These are phyloP conservation scores for Colletotrichum euphorbiae DNA, from an alignment of 2,329 filamentous ascomycete species.

Conservation along the genomic window DNA sequence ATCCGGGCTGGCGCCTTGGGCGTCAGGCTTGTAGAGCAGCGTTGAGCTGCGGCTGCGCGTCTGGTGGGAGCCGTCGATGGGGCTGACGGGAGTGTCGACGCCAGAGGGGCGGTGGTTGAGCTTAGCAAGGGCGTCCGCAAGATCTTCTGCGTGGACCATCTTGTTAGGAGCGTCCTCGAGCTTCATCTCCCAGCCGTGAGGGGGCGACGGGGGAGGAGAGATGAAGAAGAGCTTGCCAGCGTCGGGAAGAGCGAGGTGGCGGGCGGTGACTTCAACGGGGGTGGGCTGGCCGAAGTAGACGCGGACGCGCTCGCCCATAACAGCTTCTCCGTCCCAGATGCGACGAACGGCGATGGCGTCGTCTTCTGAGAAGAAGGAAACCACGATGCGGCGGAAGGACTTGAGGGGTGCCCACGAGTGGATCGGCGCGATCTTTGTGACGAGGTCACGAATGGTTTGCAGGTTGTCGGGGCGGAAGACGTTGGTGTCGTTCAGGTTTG, in stretches of 20 bases:
- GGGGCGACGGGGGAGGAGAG: constrained; percentile 74
- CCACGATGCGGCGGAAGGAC: constrained; percentile 84
- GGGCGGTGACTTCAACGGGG: constrained; percentile 64
- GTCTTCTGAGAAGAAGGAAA: constrained; percentile 78
- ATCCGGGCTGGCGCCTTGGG: constrained; percentile 61
- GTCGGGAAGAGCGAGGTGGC: constrained; percentile 74
- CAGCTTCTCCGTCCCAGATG: constrained; percentile 78
- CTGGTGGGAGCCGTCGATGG: constrained; percentile 53
- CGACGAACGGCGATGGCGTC: constrained; percentile 78
- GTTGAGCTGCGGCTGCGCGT: constrained; percentile 72
- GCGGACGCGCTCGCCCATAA: constrained; percentile 76
- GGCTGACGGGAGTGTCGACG: constrained; percentile 53
- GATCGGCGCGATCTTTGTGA: constrained; percentile 76
- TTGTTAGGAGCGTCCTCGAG: constrained; percentile 78
- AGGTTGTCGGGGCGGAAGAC: constrained; percentile 82
- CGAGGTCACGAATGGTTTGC: constrained; percentile 77
- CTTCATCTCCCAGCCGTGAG: constrained; percentile 76
- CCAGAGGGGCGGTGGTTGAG: constrained; percentile 60
- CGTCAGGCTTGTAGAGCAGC: constrained; percentile 72
- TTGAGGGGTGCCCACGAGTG: constrained; percentile 85
- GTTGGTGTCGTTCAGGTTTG: constrained; percentile 78
- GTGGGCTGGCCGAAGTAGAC: constrained; percentile 77
- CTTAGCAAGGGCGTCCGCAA: constrained; percentile 74
- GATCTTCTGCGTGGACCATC: constrained; percentile 75
- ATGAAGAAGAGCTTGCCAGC: constrained; percentile 81